Evolutionary conservation across 352 stramenopile species (phyloP).

Genomic region (Phytophthora foliorum): DNA sequence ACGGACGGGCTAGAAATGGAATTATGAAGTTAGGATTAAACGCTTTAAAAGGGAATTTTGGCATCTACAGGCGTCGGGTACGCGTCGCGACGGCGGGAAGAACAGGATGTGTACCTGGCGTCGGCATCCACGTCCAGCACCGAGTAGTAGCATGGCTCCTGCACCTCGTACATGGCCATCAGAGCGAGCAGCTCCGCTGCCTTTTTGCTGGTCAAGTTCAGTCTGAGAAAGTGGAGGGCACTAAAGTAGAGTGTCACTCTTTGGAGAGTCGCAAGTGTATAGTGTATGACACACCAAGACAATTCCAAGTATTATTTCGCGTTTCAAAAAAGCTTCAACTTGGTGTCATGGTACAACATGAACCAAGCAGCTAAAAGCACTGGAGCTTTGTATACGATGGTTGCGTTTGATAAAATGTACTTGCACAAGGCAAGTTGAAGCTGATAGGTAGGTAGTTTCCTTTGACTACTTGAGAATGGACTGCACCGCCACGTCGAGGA

Average conservation of each 20-base stretch:
- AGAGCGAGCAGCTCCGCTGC: slow-evolving; percentile 2
- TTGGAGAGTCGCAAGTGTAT: too few relatives aligned
- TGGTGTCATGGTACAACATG: too few relatives aligned
- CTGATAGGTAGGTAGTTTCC: slow-evolving; percentile 11
- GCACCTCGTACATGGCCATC: slow-evolving; percentile 53
- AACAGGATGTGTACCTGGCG: slow-evolving; percentile 52
- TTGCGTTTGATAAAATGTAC: neutral
- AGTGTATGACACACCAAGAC: too few relatives aligned
- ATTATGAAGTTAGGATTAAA: neutral
- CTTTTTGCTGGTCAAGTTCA: slow-evolving; percentile 14
- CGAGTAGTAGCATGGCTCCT: slow-evolving; percentile 74
- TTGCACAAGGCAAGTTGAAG: slow-evolving; percentile 7
- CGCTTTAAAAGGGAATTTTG: neutral
- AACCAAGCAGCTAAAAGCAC: too few relatives aligned
- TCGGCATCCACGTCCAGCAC: slow-evolving; percentile 69
- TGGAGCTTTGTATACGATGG: neutral
- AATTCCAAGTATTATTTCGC: too few relatives aligned
- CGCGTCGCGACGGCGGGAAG: neutral
- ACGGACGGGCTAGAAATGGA: slow-evolving; percentile 76
- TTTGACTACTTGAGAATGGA: slow-evolving; percentile 53
- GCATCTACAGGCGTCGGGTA: neutral
- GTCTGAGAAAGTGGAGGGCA: too few relatives aligned
- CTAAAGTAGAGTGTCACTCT: neutral
- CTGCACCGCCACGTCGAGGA: slow-evolving; percentile 81
- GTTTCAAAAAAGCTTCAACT: too few relatives aligned